Evolutionary conservation across 345 rosid species (phyloP).

Genomic region (Eucalyptus pauciflora): DNA sequence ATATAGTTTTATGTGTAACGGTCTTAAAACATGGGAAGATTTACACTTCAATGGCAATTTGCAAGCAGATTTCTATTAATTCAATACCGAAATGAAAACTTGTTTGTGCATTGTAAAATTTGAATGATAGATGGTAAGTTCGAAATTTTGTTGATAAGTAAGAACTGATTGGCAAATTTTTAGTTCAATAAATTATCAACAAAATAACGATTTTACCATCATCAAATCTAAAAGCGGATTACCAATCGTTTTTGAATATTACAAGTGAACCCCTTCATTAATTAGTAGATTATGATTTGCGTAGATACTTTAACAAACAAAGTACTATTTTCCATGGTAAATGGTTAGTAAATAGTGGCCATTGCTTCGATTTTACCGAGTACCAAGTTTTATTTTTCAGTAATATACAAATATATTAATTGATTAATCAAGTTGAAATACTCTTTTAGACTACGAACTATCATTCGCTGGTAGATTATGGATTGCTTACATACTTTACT

Average conservation of each 20-base stretch:
- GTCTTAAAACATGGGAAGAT: neutral
- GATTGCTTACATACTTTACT: neutral
- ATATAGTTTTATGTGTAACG: neutral
- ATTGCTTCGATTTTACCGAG: neutral
- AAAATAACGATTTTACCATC: neutral
- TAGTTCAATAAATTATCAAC: neutral
- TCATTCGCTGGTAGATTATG: neutral
- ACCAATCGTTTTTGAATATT: neutral
- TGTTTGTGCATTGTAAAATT: neutral
- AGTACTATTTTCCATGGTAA: neutral
- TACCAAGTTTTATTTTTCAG: neutral
- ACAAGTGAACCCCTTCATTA: neutral
- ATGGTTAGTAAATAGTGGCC: neutral
- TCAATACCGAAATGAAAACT: neutral
- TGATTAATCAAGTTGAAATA: neutral
- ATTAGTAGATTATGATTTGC: neutral
- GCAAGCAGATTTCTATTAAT: neutral
- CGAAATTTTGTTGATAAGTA: neutral
- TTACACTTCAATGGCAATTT: neutral
- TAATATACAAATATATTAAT: neutral
- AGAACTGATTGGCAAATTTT: neutral
- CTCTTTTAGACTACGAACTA: neutral
- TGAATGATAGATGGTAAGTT: neutral
- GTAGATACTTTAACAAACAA: neutral
- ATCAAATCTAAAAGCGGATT: neutral